Evolutionary conservation across 169 alveolate species (phyloP).

Genomic region (Cryptosporidium ryanae): DNA sequence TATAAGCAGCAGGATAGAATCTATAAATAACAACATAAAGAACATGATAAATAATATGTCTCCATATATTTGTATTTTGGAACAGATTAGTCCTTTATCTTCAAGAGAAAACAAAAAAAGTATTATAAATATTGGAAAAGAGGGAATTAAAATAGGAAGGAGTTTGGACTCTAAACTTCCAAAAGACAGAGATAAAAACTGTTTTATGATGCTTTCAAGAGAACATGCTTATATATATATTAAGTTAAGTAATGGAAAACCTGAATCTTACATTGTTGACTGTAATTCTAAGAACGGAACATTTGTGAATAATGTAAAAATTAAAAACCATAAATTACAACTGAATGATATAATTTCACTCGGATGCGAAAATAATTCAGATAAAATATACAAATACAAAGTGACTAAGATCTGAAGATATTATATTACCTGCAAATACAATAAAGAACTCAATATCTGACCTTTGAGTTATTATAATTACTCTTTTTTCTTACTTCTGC

Average conservation of each 20-base stretch:
- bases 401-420: background rate
- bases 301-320: constrained; percentile 39
- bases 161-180: constrained; percentile 44
- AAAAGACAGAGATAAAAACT: background rate
- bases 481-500: constrained; percentile 70
- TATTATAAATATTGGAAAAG: constrained; percentile 12
- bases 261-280: constrained; percentile 15
- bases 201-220: constrained; percentile 38
- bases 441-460: background rate
- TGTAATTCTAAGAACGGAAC: constrained; percentile 60
- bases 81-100: background rate
- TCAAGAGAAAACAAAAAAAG: background rate
- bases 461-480: constrained; percentile 46
- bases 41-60: constrained; percentile 3
- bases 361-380: constrained; percentile 2
- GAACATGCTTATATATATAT: constrained; percentile 59
- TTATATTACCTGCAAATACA: no score
- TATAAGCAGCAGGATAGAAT: constrained; percentile 35
- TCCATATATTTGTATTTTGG: constrained; percentile 27
- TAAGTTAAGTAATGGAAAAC: constrained; percentile 13
- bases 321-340: constrained; percentile 7
- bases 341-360: constrained; percentile 33
- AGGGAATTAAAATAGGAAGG: constrained; percentile 64
- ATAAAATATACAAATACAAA: background rate
- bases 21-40: constrained; percentile 22